Percentiles rank a stretch among this genome's conserved stretches.
Conservation (phyloP, 208 protist genomes). For the Strigomonas oncopelti region DNA sequence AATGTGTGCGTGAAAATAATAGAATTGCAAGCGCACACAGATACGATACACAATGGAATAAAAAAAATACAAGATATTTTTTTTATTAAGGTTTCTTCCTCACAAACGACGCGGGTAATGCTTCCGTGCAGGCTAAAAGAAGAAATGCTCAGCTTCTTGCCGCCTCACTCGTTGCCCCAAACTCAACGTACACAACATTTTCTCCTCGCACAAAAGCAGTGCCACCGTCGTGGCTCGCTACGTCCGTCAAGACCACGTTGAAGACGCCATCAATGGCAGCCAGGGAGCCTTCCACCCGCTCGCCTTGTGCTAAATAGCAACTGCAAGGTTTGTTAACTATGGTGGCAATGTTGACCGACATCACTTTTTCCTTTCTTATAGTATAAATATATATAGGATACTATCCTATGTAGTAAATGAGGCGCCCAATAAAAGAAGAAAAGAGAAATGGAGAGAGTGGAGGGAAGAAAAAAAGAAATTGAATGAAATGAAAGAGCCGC, state of each 20-base stretch:
- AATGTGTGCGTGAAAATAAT: too few relatives aligned
- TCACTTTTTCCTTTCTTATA: slow-evolving; percentile 12
- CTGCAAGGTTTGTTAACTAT: slow-evolving; percentile 43
- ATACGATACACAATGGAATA: too few relatives aligned
- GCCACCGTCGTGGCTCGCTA: slow-evolving; percentile 8
- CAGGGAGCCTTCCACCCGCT: slow-evolving; percentile 46
- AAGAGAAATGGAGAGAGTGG: slow-evolving; percentile 14
- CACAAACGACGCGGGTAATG: too few relatives aligned
- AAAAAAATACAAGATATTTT: slow-evolving; percentile 4
- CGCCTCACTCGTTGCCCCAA: slow-evolving; percentile 5
- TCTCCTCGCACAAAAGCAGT: slow-evolving; percentile 71
- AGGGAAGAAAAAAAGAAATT: not conserved
- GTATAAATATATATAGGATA: not conserved
- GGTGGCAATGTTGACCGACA: slow-evolving; percentile 55
- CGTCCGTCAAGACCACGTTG: slow-evolving; percentile 48
- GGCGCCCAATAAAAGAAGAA: not conserved
- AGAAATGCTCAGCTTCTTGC: slow-evolving; percentile 4
- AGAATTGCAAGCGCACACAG: not conserved
- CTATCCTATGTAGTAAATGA: not conserved
- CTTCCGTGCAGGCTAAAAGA: too few relatives aligned
- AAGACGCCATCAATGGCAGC: slow-evolving; percentile 64
- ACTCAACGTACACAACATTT: slow-evolving; percentile 71
- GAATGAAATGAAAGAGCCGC: not conserved
- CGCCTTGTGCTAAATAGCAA: slow-evolving; percentile 59
- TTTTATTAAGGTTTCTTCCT: too few relatives aligned